A percentile compares a stretch with the other conserved stretches of the same genome.
phyloP scores from a whole-genome alignment of 306 rosid species.

The Boehmeria nivea region DNA sequence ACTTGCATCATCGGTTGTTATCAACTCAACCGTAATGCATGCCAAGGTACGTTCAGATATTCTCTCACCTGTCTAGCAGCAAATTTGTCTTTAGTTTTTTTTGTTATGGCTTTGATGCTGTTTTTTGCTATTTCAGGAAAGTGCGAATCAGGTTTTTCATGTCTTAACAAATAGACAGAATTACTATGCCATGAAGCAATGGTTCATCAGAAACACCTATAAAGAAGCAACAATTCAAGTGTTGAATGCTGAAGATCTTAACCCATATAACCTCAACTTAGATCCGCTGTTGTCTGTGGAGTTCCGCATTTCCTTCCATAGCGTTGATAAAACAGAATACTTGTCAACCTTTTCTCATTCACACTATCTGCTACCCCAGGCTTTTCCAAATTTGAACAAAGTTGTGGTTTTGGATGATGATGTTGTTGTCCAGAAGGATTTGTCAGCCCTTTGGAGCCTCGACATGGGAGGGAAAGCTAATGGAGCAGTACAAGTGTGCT shows the following conservation, averaged over 20 bases:
- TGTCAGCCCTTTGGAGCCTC: conserved; percentile 77
- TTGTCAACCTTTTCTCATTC: conserved; percentile 82
- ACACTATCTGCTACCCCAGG: conserved; percentile 79
- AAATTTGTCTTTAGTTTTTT: neutral
- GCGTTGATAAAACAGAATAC: conserved; percentile 65
- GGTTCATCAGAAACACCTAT: conserved; percentile 74
- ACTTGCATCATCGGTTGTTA: conserved; percentile 82
- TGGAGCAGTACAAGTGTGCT: conserved; percentile 74
- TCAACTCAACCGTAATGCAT: conserved; percentile 77
- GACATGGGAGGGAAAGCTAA: conserved; percentile 81
- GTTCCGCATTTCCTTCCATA: conserved; percentile 61
- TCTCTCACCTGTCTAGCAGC: conserved; percentile 7
- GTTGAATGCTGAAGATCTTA: conserved; percentile 65
- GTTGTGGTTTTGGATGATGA: conserved; percentile 89
- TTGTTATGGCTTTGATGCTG: neutral
- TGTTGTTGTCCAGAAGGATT: conserved; percentile 78
- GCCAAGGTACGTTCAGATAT: conserved; percentile 55
- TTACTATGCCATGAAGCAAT: conserved; percentile 81
- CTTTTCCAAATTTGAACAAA: conserved; percentile 69
- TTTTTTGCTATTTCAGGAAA: conserved; percentile 51
- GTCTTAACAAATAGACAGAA: conserved; percentile 86
- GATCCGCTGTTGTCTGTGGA: conserved; percentile 64
- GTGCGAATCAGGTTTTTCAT: conserved; percentile 75
- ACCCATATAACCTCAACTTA: conserved; percentile 31
- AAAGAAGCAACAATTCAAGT: conserved; percentile 69